Conservation (phyloP, 2,329 filamentous ascomycete genomes). For the Ampelomyces quisqualis region DNA sequence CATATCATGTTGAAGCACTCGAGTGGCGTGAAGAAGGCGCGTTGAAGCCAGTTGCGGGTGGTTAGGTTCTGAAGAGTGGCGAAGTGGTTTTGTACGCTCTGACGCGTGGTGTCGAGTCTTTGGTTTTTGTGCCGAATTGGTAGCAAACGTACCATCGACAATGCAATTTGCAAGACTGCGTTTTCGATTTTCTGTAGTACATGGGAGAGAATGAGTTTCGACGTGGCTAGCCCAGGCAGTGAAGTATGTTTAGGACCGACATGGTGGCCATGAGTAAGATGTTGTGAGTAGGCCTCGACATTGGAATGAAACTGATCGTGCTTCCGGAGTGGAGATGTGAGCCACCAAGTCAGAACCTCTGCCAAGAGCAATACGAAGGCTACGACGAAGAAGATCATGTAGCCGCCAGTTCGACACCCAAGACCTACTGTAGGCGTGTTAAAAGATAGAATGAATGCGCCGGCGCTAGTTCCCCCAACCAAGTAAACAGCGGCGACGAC, state of each 20-base stretch:
- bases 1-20: constrained; percentile 42
- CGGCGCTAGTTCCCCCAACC: constrained; percentile 35
- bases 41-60: constrained; percentile 22
- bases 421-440: constrained; percentile 49
- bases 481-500: constrained; percentile 38
- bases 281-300: constrained; percentile 7
- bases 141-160: constrained; percentile 6
- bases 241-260: constrained; percentile 1
- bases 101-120: constrained; percentile 1
- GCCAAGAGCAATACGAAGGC: constrained; percentile 33
- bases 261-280: not conserved
- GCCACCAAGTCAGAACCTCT: constrained; percentile 43
- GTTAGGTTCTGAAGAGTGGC: constrained; percentile 8
- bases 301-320: constrained; percentile 2
- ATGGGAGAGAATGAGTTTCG: constrained; percentile 1
- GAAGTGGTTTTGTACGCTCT: constrained; percentile 7
- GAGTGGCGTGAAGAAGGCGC: constrained; percentile 33
- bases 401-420: constrained; percentile 41
- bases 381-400: constrained; percentile 42
- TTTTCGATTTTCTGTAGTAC: constrained; percentile 3
- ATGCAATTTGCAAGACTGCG: not conserved
- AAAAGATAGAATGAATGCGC: constrained; percentile 45
- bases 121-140: constrained; percentile 5
- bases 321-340: constrained; percentile 20
- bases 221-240: constrained; percentile 4